A percentile compares a stretch with the other conserved stretches of the same genome.
Conservation (phyloP, 441 rosid genomes). For the Pelargonium australe region DNA sequence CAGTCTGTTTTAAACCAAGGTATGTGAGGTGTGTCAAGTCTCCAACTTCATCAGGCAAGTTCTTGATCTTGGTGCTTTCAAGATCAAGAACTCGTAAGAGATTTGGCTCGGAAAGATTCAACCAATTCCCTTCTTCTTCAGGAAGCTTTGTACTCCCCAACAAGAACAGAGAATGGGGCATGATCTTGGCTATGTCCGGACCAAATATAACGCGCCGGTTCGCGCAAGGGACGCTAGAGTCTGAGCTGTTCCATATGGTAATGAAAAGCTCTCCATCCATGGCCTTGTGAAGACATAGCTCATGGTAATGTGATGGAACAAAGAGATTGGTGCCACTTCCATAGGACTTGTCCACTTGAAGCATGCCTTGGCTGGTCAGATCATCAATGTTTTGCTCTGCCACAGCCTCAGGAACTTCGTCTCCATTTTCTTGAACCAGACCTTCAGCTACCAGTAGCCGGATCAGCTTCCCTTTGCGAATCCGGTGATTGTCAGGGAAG, state of each 20-base stretch:
- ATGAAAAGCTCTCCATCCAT: slow-evolving; percentile 15
- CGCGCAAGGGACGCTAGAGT: slow-evolving; percentile 8
- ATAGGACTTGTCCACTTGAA: slow-evolving; percentile 20
- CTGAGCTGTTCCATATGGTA: slow-evolving; percentile 14
- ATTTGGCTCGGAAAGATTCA: slow-evolving; percentile 30
- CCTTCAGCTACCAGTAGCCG: slow-evolving; percentile 36
- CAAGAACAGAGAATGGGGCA: slow-evolving; percentile 27
- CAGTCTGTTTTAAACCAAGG: slow-evolving; percentile 32
- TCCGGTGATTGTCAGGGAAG: slow-evolving; percentile 33
- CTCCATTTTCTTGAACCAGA: slow-evolving; percentile 28
- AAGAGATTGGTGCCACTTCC: slow-evolving; percentile 21
- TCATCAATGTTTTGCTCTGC: slow-evolving; percentile 29
- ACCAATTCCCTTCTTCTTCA: slow-evolving; percentile 26
- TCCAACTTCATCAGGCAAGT: slow-evolving; percentile 34
- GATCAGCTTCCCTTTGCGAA: slow-evolving; percentile 29
- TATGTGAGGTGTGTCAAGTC: slow-evolving; percentile 35
- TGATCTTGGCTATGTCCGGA: slow-evolving; percentile 23
- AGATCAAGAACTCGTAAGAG: slow-evolving; percentile 30
- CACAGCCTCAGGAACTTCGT: slow-evolving; percentile 24
- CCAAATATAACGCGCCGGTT: slow-evolving; percentile 20
- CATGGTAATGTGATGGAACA: slow-evolving; percentile 19
- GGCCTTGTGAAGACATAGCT: slow-evolving; percentile 11
- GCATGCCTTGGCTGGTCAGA: slow-evolving; percentile 32
- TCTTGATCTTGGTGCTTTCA: slow-evolving; percentile 26
- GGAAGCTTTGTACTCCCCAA: slow-evolving; percentile 27